These are phyloP conservation scores for Thalassiosira hispida DNA, from an alignment of 352 stramenopile species.

Conservation along the genomic window DNA sequence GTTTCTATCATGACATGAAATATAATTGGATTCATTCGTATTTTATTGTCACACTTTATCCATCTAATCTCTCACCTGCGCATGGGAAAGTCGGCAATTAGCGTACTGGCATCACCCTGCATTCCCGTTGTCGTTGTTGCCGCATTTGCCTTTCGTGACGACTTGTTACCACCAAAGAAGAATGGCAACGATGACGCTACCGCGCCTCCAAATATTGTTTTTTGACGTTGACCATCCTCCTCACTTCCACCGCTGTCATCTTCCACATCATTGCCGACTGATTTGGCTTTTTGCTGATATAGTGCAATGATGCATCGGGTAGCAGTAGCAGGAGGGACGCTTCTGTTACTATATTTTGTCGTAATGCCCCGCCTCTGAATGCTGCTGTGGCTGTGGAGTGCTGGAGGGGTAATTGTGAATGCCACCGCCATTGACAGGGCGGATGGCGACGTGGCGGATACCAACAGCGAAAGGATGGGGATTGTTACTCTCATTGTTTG, in stretches of 20 bases:
- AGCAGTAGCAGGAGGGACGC: background rate
- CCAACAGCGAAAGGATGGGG: background rate
- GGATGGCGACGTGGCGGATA: background rate
- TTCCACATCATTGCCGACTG: too few species aligned
- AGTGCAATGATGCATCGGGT: background rate
- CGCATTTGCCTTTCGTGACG: background rate
- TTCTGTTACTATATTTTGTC: background rate
- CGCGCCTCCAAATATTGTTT: background rate
- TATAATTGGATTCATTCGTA: background rate
- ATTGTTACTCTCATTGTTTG: background rate
- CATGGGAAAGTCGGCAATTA: conserved; percentile 19
- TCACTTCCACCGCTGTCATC: too few species aligned
- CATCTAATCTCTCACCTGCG: conserved; percentile 1
- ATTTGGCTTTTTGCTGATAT: background rate
- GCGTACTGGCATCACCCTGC: background rate
- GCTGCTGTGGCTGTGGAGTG: background rate
- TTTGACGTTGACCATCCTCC: background rate
- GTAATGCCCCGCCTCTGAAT: background rate
- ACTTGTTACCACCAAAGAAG: background rate
- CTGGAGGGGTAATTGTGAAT: background rate
- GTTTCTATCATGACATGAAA: background rate
- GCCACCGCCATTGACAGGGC: background rate
- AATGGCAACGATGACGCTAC: background rate
- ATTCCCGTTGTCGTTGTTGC: background rate
- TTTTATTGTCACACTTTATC: background rate